Evolutionary conservation across 768 basidiomycete genomes (phyloP), one percentile per base, ranked within the genome.

Genomic region (Rickenella mellea): DNA sequence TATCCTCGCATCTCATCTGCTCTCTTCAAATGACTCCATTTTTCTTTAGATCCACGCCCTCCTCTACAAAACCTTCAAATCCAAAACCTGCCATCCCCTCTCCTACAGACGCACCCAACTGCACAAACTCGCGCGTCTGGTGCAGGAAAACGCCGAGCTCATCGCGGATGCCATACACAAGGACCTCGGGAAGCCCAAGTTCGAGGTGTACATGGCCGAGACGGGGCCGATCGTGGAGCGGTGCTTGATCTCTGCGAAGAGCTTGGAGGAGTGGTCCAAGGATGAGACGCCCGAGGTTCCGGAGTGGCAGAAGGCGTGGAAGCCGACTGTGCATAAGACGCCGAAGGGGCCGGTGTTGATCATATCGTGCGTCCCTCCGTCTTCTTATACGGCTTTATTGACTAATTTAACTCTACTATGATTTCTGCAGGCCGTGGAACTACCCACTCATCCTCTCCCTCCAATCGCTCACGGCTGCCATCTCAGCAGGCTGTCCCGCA

Each of bases 401-500:
- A 8, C 15, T 48, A 7, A n/a, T 8, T 24, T 36, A 19, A 29
- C 8, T 28, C n/a, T 7, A n/a, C 33, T 32, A 27, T 26, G 21
- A 24, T 41, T 35, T 32, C 27, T 25, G 14, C 39, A 80, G 78
- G 14, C 78, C 78, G 2, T 82, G 78, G 78, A 83, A 83, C 51
- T 83, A 75, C 49, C 81, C 81, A 0, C 51, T 76, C 39, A 59
- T 74, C 8, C 66, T 80, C 25, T 64, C 53, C 4, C 55, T 83
- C 5, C 69, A 71, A 28, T 81, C 83, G 3, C 60, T 81, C 17
- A 65, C 72, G 39, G 84, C 83, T 4, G 85, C 85, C 1, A 80
- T 89, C 38, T 68, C 82, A 0, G 83, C 83, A 1, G 86, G 85
- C 0, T 83, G 80, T 51, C 69, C 76, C n/a, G 71, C 69, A 0